Conservation (phyloP, 192 early-diverging fungal genomes). For the Diversispora epigaea region DNA sequence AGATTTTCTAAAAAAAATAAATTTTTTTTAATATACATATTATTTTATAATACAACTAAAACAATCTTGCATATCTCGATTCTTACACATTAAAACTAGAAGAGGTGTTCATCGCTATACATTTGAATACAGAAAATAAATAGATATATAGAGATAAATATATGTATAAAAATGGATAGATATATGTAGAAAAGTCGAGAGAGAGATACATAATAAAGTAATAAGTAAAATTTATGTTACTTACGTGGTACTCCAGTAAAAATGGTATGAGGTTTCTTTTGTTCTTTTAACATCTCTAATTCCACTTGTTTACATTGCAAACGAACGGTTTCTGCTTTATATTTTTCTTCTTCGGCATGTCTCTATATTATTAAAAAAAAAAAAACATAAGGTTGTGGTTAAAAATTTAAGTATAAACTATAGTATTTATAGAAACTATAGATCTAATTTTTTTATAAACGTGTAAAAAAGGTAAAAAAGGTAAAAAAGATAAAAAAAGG, state of each 20-base stretch:
- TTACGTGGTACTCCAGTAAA: slow-evolving; percentile 34
- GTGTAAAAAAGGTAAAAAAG: no score
- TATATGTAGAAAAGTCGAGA: no score
- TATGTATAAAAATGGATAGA: background rate
- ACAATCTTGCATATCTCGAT: background rate
- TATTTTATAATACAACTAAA: background rate
- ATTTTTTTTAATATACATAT: background rate
- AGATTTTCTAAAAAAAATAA: slow-evolving; percentile 22
- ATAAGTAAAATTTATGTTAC: background rate
- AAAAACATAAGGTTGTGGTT: background rate
- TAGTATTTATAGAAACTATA: no score
- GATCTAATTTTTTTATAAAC: no score
- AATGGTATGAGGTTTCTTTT: slow-evolving; percentile 32
- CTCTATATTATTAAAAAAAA: slow-evolving; percentile 32
- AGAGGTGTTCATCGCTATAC: slow-evolving; percentile 17
- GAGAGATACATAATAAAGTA: background rate
- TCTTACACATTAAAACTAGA: slow-evolving; percentile 23
- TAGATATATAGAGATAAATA: background rate
- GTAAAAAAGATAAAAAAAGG: no score
- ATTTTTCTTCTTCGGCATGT: slow-evolving; percentile 45
- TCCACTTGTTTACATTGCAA: slow-evolving; percentile 47
- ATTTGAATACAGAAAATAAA: background rate
- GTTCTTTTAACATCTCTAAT: slow-evolving; percentile 35
- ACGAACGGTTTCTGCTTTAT: slow-evolving; percentile 43
- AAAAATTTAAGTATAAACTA: no score